phyloP scores from a whole-genome alignment of 768 basidiomycete species.

The Hypholoma sublateritium region DNA sequence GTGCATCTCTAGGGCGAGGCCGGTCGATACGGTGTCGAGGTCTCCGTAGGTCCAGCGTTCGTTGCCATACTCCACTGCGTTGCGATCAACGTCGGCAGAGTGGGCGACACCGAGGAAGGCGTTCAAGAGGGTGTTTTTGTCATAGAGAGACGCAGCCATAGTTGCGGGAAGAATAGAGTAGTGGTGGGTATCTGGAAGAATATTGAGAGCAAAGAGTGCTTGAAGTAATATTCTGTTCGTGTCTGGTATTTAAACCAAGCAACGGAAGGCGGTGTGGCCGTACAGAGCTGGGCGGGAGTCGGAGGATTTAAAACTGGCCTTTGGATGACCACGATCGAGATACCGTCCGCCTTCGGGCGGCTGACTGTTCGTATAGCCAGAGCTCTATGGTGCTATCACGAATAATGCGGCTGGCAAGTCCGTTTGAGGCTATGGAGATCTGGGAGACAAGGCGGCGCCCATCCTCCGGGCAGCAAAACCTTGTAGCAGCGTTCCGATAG shows the following conservation, averaged over 20 bases:
- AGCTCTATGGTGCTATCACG: constrained; percentile 4
- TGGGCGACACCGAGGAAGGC: constrained; percentile 19
- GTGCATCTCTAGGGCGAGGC: constrained; percentile 27
- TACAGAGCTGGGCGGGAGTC: constrained; percentile 2
- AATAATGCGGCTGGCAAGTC: constrained; percentile 8
- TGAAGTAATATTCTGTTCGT: neutral
- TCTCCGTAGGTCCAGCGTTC: constrained; percentile 34
- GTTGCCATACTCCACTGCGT: constrained; percentile 28
- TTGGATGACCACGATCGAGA: constrained; percentile 14
- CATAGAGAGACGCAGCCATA: constrained; percentile 17
- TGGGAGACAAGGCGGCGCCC: neutral
- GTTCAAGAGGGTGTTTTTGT: constrained; percentile 19
- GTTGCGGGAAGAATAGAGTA: constrained; percentile 6
- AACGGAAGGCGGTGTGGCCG: neutral
- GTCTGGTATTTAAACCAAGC: constrained; percentile 15
- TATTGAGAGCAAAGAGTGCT: constrained; percentile 9
- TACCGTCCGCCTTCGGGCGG: constrained; percentile 2
- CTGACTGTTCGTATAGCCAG: constrained; percentile 4
- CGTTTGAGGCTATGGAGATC: neutral
- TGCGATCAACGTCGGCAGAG: constrained; percentile 16
- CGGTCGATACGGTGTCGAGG: constrained; percentile 30
- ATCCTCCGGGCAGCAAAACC: constrained; percentile 5
- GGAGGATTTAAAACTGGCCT: neutral
- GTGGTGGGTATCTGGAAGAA: constrained; percentile 6
- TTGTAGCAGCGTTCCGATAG: neutral